Evolutionary conservation across 2,329 filamentous ascomycete species (phyloP), one percentile per base, ranked within the genome.

Genomic region (Pseudomassariella vexata): DNA sequence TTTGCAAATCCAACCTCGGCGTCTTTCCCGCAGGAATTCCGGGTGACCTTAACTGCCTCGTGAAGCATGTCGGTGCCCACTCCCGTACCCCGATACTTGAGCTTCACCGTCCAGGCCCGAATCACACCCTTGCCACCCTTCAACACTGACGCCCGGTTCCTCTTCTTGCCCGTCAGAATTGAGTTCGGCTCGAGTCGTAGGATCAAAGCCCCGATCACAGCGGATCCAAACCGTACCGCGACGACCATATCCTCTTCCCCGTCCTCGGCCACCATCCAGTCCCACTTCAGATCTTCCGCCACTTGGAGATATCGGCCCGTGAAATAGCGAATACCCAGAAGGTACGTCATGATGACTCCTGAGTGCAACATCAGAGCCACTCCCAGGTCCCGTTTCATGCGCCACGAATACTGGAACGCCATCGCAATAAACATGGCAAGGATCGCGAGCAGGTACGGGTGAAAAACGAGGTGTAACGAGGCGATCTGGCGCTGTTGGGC

Each of bases 401-500:
- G 44, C 45, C 66, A 70, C 27, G 66, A 49, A 17, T 72, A 56
- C 36, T 66, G 64, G 49, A 70, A 68, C 18, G 68, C 52, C 27
- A 60, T 40, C 9, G 55, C 63, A 12, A 76, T 55, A 11, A 57
- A 46, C 9, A 58, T 50, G 24, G 59, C 49, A n/a, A 78, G 58
- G 6, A 65, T 55, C 15, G 66, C 59, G 10, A 79, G 50, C 30
- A 67, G 63, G 16, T 73, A 53, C 0, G 75, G 76, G 57, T 86
- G 77, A 46, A 73, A 74, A 39, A 85, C 65, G 37, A 92, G 63
- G 40, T 74, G 63, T 34, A 65, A 62, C 24, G 78, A 74, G 14
- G 84, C 77, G 7, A 71, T 61, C 52, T 86, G 80, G 40, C 82
- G 78, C 65, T 92, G 87, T 59, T 94, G 82, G 21, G 85, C 84